Percentiles rank a stretch among this genome's conserved stretches.
phyloP scores from a whole-genome alignment of 164 flowering plant species.

The Stephania yunnanensis region DNA sequence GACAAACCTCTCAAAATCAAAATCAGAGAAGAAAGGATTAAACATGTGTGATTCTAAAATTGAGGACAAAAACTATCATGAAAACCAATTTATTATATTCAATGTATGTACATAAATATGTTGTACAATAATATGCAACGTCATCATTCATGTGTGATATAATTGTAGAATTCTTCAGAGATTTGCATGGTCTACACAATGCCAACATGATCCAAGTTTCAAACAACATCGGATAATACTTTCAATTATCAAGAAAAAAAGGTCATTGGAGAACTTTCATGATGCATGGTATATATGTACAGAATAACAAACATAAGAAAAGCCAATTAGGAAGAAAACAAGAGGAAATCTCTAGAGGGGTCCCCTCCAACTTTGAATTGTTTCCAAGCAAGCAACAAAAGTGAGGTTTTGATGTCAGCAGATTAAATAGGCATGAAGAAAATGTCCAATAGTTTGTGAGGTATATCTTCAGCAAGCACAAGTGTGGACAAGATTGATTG shows the following conservation, averaged over 20 bases:
- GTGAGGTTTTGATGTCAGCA: neutral
- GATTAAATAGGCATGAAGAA: neutral
- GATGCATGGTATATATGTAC: neutral
- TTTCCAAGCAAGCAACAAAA: constrained; percentile 10
- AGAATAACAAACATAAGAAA: neutral
- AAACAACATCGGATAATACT: neutral
- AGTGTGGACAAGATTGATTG: constrained; percentile 26
- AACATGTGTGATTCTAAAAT: neutral
- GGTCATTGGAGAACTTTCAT: neutral
- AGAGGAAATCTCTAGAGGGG: neutral
- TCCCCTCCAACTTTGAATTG: neutral
- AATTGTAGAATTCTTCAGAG: neutral
- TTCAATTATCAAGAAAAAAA: neutral
- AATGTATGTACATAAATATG: neutral
- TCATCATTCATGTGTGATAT: neutral
- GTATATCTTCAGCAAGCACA: neutral
- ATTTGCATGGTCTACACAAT: neutral
- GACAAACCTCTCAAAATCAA: neutral
- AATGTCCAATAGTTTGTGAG: neutral
- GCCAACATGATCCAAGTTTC: constrained; percentile 4
- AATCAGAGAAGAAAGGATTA: neutral
- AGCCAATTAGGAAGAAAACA: neutral
- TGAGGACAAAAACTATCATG: neutral
- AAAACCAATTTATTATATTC: neutral
- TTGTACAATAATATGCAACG: too few relatives aligned